Evolutionary conservation across 2,329 filamentous ascomycete species (phyloP).

Genomic region (Fusarium keratoplasticum): DNA sequence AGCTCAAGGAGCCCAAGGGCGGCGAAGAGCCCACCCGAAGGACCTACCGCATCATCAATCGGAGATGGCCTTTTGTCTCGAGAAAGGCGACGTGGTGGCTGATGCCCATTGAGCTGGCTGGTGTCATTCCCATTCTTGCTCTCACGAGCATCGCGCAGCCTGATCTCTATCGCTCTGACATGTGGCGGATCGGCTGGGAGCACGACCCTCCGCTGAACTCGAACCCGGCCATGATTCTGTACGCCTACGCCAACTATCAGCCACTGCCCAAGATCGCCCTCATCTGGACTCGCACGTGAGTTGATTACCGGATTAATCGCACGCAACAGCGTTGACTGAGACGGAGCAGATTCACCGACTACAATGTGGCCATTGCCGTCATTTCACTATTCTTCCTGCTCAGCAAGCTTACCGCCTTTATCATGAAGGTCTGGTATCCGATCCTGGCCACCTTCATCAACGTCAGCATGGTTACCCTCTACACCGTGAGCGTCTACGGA

Average conservation of each 20-base stretch:
- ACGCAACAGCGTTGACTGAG: constrained; percentile 1
- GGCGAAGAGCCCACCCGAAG: constrained; percentile 25
- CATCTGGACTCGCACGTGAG: constrained; percentile 80
- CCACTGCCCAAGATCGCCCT: constrained; percentile 72
- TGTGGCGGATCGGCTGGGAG: constrained; percentile 79
- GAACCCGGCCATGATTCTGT: constrained; percentile 75
- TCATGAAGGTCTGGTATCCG: constrained; percentile 79
- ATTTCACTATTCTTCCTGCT: constrained; percentile 81
- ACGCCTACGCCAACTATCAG: constrained; percentile 78
- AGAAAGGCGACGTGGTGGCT: constrained; percentile 70
- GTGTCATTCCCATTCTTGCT: constrained; percentile 73
- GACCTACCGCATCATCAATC: constrained; percentile 67
- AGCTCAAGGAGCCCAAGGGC: constrained; percentile 26
- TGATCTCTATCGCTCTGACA: constrained; percentile 75
- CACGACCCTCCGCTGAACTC: constrained; percentile 75
- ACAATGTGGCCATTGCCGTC: constrained; percentile 81
- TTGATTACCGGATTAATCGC: constrained; percentile 36
- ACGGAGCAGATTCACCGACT: constrained; percentile 73
- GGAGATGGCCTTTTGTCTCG: constrained; percentile 64
- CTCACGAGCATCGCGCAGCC: constrained; percentile 81
- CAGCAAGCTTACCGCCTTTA: constrained; percentile 74
- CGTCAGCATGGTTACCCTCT: constrained; percentile 68
- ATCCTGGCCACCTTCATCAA: constrained; percentile 71
- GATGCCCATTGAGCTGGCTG: constrained; percentile 73
- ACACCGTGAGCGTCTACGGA: constrained; percentile 73